These are phyloP conservation scores for Saccharomycopsis fibuligera DNA, from an alignment of 805 yeast genomes.

Conservation along the genomic window DNA sequence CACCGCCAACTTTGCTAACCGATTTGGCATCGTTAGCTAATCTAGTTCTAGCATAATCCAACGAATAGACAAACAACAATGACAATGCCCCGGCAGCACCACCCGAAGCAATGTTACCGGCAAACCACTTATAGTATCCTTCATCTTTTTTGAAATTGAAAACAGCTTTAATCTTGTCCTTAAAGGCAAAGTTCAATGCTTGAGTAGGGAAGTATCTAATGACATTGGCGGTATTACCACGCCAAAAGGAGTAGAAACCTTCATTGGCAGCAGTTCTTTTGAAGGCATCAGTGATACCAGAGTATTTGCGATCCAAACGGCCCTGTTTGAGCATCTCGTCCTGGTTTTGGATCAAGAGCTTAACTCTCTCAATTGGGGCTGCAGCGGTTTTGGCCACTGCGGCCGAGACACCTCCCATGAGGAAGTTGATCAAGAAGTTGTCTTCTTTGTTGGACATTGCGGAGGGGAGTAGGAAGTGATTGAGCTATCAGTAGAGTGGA, in stretches of 20 bases:
- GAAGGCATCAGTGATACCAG: conserved; percentile 91
- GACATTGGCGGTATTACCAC: conserved; percentile 99
- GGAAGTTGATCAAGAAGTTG: conserved; percentile 55
- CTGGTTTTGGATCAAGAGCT: conserved; percentile 93
- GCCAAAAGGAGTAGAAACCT: conserved; percentile 92
- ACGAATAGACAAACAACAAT: conserved; percentile 86
- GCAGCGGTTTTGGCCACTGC: conserved; percentile 97
- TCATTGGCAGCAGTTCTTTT: conserved; percentile 87
- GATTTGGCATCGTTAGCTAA: conserved; percentile 96
- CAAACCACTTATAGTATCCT: conserved; percentile 88
- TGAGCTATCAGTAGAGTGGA: no score
- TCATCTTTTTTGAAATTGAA: conserved; percentile 96
- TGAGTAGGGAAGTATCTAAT: conserved; percentile 99
- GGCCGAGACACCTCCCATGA: conserved; percentile 99
- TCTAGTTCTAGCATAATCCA: conserved; percentile 97
- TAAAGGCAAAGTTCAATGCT: conserved; percentile 97
- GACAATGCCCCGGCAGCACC: conserved; percentile 98
- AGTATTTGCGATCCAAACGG: conserved; percentile 77
- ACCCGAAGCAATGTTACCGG: conserved; percentile 98
- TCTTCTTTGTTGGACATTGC: background rate
- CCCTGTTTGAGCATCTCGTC: conserved; percentile 98
- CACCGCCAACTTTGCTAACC: conserved; percentile 68
- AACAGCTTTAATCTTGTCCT: conserved; percentile 91
- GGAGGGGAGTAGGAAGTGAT: no score
- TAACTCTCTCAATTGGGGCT: conserved; percentile 96